Evolutionary conservation across 2,329 filamentous ascomycete genomes (phyloP).

Genomic region (Pochonia chlamydosporia): DNA sequence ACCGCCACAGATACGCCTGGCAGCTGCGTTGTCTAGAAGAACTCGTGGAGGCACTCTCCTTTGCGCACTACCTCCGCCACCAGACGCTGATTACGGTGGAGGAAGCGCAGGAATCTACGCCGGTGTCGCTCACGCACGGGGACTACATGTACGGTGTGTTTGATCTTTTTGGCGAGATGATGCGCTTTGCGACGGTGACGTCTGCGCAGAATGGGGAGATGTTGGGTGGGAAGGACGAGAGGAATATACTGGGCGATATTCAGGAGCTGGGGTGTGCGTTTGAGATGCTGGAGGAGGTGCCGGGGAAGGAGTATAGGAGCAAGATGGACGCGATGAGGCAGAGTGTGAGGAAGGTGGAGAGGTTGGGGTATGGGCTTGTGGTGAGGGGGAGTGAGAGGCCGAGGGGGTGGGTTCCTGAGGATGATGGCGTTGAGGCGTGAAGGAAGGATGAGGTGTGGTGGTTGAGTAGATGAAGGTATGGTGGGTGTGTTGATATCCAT

Average conservation of each 20-base stretch:
- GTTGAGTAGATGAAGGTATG: too few species aligned
- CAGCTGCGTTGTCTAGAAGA: slow-evolving; percentile 87
- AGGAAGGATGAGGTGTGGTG: too few species aligned
- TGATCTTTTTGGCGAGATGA: slow-evolving; percentile 91
- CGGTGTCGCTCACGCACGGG: slow-evolving; percentile 59
- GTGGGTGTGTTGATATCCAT: too few species aligned
- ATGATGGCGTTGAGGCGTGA: slow-evolving; percentile 24
- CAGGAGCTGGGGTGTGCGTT: slow-evolving; percentile 71
- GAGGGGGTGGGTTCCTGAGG: slow-evolving; percentile 85
- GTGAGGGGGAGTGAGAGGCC: slow-evolving; percentile 85
- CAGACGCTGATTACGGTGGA: slow-evolving; percentile 67
- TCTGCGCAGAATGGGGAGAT: slow-evolving; percentile 65
- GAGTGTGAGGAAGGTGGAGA: slow-evolving; percentile 92
- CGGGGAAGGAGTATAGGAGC: slow-evolving; percentile 54
- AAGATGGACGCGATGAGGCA: slow-evolving; percentile 84
- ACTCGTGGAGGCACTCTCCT: slow-evolving; percentile 86
- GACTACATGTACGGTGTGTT: slow-evolving; percentile 91
- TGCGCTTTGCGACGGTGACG: slow-evolving; percentile 89
- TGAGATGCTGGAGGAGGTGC: slow-evolving; percentile 62
- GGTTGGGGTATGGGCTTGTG: slow-evolving; percentile 77
- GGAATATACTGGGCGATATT: slow-evolving; percentile 73
- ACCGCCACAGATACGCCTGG: slow-evolving; percentile 74
- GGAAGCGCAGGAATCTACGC: slow-evolving; percentile 48
- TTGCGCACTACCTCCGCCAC: slow-evolving; percentile 77
- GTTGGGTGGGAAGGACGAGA: slow-evolving; percentile 32